Evolutionary conservation across 495 filamentous ascomycete species (phyloP).

Genomic region (Cladorrhinum samala): DNA sequence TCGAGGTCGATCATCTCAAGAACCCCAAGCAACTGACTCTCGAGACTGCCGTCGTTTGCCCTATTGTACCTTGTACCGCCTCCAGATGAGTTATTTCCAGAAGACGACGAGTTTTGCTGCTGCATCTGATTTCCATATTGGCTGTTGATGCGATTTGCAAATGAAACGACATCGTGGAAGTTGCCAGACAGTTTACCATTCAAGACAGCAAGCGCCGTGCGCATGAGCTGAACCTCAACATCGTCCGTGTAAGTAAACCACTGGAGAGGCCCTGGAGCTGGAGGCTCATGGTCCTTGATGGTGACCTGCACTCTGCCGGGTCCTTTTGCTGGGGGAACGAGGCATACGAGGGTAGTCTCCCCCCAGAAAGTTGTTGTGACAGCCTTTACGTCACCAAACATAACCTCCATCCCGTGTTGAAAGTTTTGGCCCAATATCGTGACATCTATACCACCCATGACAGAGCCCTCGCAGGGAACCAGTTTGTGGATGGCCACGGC

Average conservation of each 20-base stretch:
- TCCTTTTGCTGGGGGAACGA: constrained; percentile 65
- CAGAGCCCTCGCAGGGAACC: constrained; percentile 75
- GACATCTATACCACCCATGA: constrained; percentile 77
- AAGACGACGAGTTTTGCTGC: constrained; percentile 14
- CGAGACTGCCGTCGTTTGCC: constrained; percentile 35
- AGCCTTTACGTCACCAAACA: constrained; percentile 75
- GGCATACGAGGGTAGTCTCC: constrained; percentile 72
- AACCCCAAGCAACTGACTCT: constrained; percentile 63
- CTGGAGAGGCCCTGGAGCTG: constrained; percentile 36
- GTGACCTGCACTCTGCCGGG: constrained; percentile 70
- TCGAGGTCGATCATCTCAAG: constrained; percentile 74
- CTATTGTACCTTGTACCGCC: constrained; percentile 7
- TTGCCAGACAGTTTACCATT: constrained; percentile 51
- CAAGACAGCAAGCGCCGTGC: constrained; percentile 51
- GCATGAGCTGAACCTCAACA: constrained; percentile 65
- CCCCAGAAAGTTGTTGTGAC: constrained; percentile 80
- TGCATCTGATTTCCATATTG: constrained; percentile 7
- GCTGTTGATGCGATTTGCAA: constrained; percentile 50
- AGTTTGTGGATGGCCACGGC: constrained; percentile 46
- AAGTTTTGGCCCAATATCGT: constrained; percentile 77
- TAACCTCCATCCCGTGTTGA: constrained; percentile 70
- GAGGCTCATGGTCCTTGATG: constrained; percentile 47
- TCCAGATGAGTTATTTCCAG: constrained; percentile 12
- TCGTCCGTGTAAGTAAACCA: constrained; percentile 78
- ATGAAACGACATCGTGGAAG: constrained; percentile 43